phyloP scores from a whole-genome alignment of 306 rosid species.

The Coriaria nepalensis region DNA sequence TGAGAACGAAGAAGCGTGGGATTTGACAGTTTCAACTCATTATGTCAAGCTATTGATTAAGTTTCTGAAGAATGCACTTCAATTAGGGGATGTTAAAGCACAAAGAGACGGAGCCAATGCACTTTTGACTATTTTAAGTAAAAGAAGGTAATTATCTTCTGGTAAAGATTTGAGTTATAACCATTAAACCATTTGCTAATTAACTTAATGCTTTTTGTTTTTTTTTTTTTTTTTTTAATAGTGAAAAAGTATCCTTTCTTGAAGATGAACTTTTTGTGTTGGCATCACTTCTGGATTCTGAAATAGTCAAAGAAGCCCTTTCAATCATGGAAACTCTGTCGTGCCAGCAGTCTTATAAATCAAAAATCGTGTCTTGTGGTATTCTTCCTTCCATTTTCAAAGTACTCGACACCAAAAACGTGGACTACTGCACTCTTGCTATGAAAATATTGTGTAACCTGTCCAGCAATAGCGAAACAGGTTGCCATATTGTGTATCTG shows the following conservation, averaged over 20 bases:
- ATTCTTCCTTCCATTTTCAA: conserved; percentile 16
- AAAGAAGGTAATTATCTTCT: conserved; percentile 10
- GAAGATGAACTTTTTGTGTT: conserved; percentile 12
- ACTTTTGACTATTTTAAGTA: conserved; percentile 13
- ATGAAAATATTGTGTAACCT: conserved; percentile 15
- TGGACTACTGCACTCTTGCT: conserved; percentile 6
- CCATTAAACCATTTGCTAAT: background rate
- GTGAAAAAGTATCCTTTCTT: conserved; percentile 6
- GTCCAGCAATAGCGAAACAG: conserved; percentile 5
- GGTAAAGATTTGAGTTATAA: background rate
- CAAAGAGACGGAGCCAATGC: conserved; percentile 17
- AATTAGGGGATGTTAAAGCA: conserved; percentile 10
- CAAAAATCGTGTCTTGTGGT: conserved; percentile 20
- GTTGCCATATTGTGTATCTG: conserved; percentile 13
- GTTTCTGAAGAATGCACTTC: conserved; percentile 14
- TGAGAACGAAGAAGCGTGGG: background rate
- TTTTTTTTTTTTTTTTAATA: conserved; percentile 1
- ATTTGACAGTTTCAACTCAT: background rate
- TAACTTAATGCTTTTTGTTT: background rate
- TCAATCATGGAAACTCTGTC: conserved; percentile 13
- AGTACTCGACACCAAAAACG: conserved; percentile 6
- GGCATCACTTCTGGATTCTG: conserved; percentile 15
- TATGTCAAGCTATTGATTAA: conserved; percentile 7
- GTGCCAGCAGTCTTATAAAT: conserved; percentile 1
- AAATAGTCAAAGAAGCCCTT: conserved; percentile 14